These are phyloP conservation scores for Wakefieldia striispora DNA, from an alignment of 768 basidiomycete genomes.

Conservation along the genomic window DNA sequence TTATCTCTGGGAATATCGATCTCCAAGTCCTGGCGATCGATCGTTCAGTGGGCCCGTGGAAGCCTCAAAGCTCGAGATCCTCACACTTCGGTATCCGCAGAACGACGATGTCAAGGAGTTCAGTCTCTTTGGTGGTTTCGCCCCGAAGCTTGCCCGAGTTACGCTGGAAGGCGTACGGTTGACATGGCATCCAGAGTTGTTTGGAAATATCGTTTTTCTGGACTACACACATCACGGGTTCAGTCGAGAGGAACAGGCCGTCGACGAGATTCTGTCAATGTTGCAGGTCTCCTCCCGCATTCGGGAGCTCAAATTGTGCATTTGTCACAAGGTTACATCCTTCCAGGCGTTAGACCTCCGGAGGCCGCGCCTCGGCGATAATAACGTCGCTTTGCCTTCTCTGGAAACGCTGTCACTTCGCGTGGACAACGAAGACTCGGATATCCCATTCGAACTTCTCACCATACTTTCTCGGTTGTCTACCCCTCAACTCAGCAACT, in stretches of 20 bases:
- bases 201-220: constrained; percentile 57
- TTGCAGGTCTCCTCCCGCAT: constrained; percentile 53
- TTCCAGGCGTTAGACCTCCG: constrained; percentile 17
- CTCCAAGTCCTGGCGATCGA: constrained; percentile 6
- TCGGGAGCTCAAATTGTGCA: constrained; percentile 53
- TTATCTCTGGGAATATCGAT: constrained; percentile 24
- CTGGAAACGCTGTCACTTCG: constrained; percentile 49
- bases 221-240: constrained; percentile 76
- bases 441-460: constrained; percentile 61
- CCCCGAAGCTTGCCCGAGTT: constrained; percentile 54
- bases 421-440: constrained; percentile 54
- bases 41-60: constrained; percentile 26
- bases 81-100: constrained; percentile 55
- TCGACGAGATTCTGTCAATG: constrained; percentile 57
- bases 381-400: constrained; percentile 40
- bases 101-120: constrained; percentile 75
- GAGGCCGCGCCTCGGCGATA: constrained; percentile 25
- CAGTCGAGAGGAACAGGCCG: constrained; percentile 53
- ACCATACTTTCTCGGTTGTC: constrained; percentile 49
- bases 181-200: constrained; percentile 61
- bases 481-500: constrained; percentile 45
- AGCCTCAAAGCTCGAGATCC: constrained; percentile 48
- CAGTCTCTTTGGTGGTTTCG: constrained; percentile 56
- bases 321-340: constrained; percentile 40
- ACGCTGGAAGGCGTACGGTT: constrained; percentile 66